Conservation (phyloP, 352 stramenopile genomes). For the Globisporangium cederbergense region DNA sequence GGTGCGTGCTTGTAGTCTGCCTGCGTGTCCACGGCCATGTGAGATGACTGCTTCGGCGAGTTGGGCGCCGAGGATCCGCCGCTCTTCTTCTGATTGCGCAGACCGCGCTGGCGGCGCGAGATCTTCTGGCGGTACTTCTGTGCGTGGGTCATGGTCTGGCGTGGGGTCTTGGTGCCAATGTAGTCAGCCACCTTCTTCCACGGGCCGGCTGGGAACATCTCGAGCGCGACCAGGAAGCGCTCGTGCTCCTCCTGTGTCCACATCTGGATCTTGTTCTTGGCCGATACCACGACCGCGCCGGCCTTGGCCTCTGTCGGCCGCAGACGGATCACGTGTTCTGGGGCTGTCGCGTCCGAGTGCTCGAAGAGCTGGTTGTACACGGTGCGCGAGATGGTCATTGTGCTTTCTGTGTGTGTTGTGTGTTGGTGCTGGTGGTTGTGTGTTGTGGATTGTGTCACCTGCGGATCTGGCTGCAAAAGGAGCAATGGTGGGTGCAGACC, state of each 20-base stretch:
- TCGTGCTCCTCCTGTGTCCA: slow-evolving; percentile 87
- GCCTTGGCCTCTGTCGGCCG: slow-evolving; percentile 77
- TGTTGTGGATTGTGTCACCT: not conserved
- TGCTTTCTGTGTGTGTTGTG: not conserved
- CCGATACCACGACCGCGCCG: slow-evolving; percentile 69
- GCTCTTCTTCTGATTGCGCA: slow-evolving; percentile 77
- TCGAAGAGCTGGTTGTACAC: slow-evolving; percentile 87
- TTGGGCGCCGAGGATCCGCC: slow-evolving; percentile 4
- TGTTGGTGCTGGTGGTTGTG: not conserved
- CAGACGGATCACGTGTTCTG: slow-evolving; percentile 65
- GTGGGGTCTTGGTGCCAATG: slow-evolving; percentile 84
- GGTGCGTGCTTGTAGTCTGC: slow-evolving; percentile 32
- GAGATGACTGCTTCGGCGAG: slow-evolving; percentile 5
- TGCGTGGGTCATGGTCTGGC: slow-evolving; percentile 92
- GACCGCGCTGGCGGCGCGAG: slow-evolving; percentile 57
- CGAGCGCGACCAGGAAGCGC: slow-evolving; percentile 75
- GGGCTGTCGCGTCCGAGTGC: slow-evolving; percentile 31
- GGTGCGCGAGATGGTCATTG: slow-evolving; percentile 79
- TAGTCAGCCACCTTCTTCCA: slow-evolving; percentile 87
- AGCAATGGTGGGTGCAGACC: slow-evolving; percentile 14
- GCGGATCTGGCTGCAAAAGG: slow-evolving; percentile 10
- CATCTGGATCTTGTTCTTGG: slow-evolving; percentile 84
- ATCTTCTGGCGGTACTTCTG: slow-evolving; percentile 87
- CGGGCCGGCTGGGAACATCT: slow-evolving; percentile 80
- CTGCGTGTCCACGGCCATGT: slow-evolving; percentile 23